Conservation (phyloP, 2,329 filamentous ascomycete genomes). For the Botrytis galanthina region DNA sequence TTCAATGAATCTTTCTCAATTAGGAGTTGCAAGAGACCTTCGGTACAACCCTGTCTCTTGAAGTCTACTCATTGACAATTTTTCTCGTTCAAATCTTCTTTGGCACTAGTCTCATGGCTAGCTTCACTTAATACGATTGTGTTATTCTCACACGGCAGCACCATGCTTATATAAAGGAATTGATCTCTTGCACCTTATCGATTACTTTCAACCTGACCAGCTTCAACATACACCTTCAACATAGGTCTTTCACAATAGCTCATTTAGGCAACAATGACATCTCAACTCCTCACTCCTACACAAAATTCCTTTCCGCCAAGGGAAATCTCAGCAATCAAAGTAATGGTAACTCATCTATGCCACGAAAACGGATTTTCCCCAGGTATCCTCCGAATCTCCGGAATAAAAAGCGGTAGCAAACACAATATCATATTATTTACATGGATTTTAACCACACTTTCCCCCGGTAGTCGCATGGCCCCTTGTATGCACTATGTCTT, state of each 20-base stretch:
- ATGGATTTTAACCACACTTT: not conserved
- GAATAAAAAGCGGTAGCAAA: not conserved
- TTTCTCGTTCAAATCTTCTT: too few species aligned
- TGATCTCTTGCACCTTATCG: not conserved
- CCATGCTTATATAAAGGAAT: not conserved
- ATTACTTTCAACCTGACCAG: not conserved
- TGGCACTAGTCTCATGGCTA: not conserved
- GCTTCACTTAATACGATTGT: not conserved
- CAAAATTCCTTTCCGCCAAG: not conserved
- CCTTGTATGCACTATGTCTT: not conserved
- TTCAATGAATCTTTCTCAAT: not conserved
- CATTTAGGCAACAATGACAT: not conserved
- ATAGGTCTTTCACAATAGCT: not conserved
- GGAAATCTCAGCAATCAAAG: not conserved
- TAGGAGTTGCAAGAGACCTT: accelerated
- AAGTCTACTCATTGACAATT: not conserved
- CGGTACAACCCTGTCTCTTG: not conserved
- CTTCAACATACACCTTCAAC: not conserved
- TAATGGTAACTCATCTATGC: not conserved
- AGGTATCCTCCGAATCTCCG: not conserved
- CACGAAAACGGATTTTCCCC: not conserved
- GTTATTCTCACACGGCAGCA: not conserved
- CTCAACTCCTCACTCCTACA: not conserved
- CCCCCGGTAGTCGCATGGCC: accelerated
- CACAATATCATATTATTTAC: not conserved